Conservation (phyloP, 257 asterid genomes). For the Solanum gracilifrons region DNA sequence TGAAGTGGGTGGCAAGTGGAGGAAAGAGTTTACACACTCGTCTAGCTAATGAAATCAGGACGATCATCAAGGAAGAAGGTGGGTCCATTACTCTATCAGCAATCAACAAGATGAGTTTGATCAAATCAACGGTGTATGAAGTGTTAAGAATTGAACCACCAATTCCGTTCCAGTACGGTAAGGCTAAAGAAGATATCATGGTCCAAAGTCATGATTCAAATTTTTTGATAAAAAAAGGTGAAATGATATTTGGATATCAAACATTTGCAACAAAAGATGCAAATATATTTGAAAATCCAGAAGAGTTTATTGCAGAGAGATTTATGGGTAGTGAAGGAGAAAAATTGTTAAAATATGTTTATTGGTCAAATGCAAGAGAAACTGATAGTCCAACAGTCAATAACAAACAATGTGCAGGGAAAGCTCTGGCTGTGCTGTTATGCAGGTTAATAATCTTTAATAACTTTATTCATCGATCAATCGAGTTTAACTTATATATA, state of each 20-base stretch:
- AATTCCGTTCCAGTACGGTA: slow-evolving; percentile 63
- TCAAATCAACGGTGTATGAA: slow-evolving; percentile 64
- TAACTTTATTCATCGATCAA: not conserved
- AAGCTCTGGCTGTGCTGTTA: slow-evolving; percentile 38
- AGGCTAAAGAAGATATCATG: slow-evolving; percentile 39
- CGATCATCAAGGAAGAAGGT: slow-evolving; percentile 27
- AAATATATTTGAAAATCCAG: slow-evolving; percentile 24
- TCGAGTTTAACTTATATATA: not conserved
- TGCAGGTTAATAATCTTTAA: slow-evolving; percentile 15
- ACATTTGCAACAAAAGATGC: slow-evolving; percentile 63
- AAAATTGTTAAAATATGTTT: slow-evolving; percentile 36
- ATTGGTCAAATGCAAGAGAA: slow-evolving; percentile 74
- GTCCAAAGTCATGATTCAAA: slow-evolving; percentile 45
- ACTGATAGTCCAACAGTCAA: slow-evolving; percentile 31
- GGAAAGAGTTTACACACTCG: slow-evolving; percentile 48
- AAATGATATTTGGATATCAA: slow-evolving; percentile 68
- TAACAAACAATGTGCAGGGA: slow-evolving; percentile 70
- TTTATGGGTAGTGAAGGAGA: slow-evolving; percentile 48
- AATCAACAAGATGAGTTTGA: slow-evolving; percentile 33
- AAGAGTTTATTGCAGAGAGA: slow-evolving; percentile 43
- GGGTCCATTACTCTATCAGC: slow-evolving; percentile 32
- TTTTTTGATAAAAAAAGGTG: slow-evolving; percentile 57
- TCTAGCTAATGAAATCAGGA: slow-evolving; percentile 45
- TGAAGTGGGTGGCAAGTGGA: slow-evolving; percentile 55
- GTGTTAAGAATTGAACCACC: slow-evolving; percentile 57